Percentiles rank a stretch among this genome's conserved stretches.
Evolutionary conservation across 108 stramenopile genomes (phyloP).

Genomic region (Schizochytrium sp.): DNA sequence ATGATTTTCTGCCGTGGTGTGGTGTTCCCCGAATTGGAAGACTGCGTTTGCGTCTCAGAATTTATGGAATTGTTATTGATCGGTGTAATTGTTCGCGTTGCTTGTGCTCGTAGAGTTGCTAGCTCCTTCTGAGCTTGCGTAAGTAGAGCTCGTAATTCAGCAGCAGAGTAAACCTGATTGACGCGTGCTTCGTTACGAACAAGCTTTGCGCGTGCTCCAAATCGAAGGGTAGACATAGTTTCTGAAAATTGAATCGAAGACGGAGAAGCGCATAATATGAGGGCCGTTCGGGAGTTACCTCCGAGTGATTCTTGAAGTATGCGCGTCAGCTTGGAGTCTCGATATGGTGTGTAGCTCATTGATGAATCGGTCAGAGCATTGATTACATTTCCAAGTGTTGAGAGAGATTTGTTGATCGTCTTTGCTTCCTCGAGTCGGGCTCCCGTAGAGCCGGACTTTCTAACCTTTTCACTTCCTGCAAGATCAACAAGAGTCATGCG

Average conservation of each 20-base stretch:
- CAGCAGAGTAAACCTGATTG: slow-evolving; percentile 63
- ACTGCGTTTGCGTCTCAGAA: too few species aligned
- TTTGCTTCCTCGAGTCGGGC: slow-evolving; percentile 67
- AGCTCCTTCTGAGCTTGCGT: slow-evolving; percentile 16
- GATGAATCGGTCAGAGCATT: slow-evolving; percentile 59
- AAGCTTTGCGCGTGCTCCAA: slow-evolving; percentile 70
- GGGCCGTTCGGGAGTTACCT: slow-evolving; percentile 60
- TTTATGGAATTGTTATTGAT: too few species aligned
- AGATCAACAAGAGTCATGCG: slow-evolving; percentile 66
- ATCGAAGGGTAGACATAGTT: slow-evolving; percentile 73
- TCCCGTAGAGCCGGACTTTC: slow-evolving; percentile 66
- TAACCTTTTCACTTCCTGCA: slow-evolving; percentile 68
- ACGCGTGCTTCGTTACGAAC: slow-evolving; percentile 72
- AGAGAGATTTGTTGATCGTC: slow-evolving; percentile 67
- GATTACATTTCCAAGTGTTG: slow-evolving; percentile 67
- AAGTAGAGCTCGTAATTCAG: not conserved
- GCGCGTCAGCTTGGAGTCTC: slow-evolving; percentile 56
- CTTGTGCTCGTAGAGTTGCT: not conserved
- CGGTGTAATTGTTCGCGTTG: not conserved
- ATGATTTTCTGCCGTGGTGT: slow-evolving; percentile 1
- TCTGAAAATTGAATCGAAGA: slow-evolving; percentile 67
- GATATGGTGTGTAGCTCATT: not conserved
- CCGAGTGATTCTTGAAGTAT: slow-evolving; percentile 63
- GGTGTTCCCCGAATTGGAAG: not conserved
- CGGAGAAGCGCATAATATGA: slow-evolving; percentile 72